Percentiles rank a stretch among this genome's conserved stretches.
Evolutionary conservation across 129 eudicot species (phyloP).

Genomic region (Pulicaria dysenterica): DNA sequence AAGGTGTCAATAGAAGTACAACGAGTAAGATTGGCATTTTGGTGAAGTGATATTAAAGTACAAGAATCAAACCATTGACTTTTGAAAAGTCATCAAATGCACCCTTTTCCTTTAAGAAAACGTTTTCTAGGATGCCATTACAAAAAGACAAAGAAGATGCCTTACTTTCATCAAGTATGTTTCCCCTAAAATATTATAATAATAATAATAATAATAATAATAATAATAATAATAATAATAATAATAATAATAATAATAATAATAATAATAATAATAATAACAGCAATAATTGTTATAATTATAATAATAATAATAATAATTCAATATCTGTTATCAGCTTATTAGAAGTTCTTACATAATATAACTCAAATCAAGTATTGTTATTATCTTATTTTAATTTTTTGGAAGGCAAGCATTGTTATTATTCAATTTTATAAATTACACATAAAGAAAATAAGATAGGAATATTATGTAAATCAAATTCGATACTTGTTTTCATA

Average conservation of each 20-base stretch:
- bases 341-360: too few relatives aligned
- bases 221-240: background rate
- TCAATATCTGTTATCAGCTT: too few relatives aligned
- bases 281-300: too few relatives aligned
- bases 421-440: too few relatives aligned
- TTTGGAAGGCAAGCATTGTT: too few relatives aligned
- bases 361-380: too few relatives aligned
- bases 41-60: background rate
- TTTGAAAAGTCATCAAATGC: slow-evolving; percentile 3
- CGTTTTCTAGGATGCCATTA: slow-evolving; percentile 22
- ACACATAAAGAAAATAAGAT: too few relatives aligned
- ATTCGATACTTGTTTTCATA: too few relatives aligned
- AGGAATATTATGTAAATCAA: too few relatives aligned
- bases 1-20: background rate
- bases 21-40: background rate
- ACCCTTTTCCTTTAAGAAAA: slow-evolving; percentile 24
- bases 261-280: background rate
- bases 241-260: background rate
- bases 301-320: background rate
- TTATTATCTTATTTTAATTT: too few relatives aligned
- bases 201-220: slow-evolving; percentile 1
- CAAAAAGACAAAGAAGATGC: slow-evolving; percentile 13
- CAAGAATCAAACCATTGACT: slow-evolving; percentile 28
- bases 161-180: slow-evolving; percentile 15
- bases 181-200: background rate